These are phyloP conservation scores for Breviolum minutum DNA, from an alignment of 73 alveolate species.

Conservation along the genomic window DNA sequence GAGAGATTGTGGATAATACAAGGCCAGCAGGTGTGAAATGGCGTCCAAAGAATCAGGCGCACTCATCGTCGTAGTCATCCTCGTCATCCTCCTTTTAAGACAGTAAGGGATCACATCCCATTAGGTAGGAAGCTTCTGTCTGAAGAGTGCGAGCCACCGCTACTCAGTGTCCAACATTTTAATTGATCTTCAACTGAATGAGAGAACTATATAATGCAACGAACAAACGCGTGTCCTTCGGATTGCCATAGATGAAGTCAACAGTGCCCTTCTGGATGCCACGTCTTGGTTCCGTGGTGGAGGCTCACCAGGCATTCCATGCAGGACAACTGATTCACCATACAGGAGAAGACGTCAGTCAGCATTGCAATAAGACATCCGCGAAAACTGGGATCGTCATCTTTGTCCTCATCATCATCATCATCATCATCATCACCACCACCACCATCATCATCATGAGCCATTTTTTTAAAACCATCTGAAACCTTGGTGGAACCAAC, in stretches of 20 bases:
- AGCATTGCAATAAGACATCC: too few species aligned
- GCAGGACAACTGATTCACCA: not conserved
- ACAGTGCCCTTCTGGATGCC: constrained; percentile 75
- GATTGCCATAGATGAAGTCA: constrained; percentile 82
- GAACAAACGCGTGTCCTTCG: constrained; percentile 1
- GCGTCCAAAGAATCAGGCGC: not conserved
- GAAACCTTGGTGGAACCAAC: too few species aligned
- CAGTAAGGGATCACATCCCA: not conserved
- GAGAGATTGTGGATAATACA: too few species aligned
- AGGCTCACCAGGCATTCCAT: not conserved
- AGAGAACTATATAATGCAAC: not conserved
- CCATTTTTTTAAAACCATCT: too few species aligned
- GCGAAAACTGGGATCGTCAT: not conserved
- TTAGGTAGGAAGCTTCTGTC: not conserved
- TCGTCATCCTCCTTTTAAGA: constrained; percentile 37
- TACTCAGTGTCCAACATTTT: not conserved
- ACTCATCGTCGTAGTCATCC: constrained; percentile 82
- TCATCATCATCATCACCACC: not conserved
- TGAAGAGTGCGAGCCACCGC: not conserved
- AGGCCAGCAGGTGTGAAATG: too few species aligned
- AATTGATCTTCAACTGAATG: not conserved
- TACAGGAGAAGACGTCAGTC: too few species aligned
- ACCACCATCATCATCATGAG: too few species aligned
- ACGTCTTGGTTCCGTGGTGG: not conserved
- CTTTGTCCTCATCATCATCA: not conserved